phyloP scores from a whole-genome alignment of 163 green algal genomes.

The Prototheca wickerhamii region DNA sequence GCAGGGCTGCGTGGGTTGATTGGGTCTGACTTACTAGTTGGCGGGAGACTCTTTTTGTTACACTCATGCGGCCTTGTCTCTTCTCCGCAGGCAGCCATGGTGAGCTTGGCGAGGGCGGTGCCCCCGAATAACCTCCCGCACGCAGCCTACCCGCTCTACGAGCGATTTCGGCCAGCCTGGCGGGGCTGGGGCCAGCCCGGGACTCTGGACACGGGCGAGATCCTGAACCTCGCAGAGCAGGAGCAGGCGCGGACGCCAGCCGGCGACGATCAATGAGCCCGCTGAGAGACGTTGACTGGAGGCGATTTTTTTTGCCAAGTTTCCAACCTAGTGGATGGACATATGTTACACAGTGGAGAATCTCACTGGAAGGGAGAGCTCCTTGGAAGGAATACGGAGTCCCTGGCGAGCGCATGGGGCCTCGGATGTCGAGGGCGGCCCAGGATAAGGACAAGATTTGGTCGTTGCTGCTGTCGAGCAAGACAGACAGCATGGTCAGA shows the following conservation, averaged over 20 bases:
- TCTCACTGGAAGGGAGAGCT: no score
- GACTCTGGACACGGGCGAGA: slow-evolving; percentile 4
- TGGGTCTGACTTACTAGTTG: neutral
- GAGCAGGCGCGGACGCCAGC: neutral
- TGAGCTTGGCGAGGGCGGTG: slow-evolving; percentile 12
- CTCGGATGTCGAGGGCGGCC: no score
- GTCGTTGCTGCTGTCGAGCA: no score
- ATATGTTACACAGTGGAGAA: no score
- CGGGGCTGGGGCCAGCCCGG: slow-evolving; percentile 24
- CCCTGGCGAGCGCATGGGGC: no score
- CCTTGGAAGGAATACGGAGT: no score
- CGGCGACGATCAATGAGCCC: neutral
- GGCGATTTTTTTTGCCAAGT: no score
- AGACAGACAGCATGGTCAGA: no score
- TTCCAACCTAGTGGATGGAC: no score
- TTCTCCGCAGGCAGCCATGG: slow-evolving; percentile 16
- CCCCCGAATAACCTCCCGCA: slow-evolving; percentile 9
- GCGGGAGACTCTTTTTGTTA: neutral
- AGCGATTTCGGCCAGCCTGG: slow-evolving; percentile 26
- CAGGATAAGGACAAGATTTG: no score
- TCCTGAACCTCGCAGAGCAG: neutral
- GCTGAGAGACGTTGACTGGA: neutral
- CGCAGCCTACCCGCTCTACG: slow-evolving; percentile 28
- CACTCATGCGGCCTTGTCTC: neutral
- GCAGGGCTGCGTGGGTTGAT: neutral